These are phyloP conservation scores for Phtheirospermum japonicum DNA, from an alignment of 257 asterid species.

Conservation along the genomic window DNA sequence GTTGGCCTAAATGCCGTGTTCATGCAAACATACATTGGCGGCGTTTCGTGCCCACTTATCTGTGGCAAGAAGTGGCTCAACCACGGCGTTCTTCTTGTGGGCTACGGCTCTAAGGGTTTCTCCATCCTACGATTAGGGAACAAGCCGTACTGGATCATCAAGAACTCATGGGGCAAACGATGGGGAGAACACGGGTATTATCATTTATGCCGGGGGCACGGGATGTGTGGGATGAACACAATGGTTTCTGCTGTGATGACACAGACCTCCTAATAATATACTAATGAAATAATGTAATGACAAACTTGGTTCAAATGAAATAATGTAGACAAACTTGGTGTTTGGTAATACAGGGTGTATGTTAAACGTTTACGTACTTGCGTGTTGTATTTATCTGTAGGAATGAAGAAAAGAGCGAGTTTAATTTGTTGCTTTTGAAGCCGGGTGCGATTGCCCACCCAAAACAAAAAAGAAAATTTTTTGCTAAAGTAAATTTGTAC, in stretches of 20 bases:
- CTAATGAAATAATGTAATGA: too few relatives aligned
- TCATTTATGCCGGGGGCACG: slow-evolving; percentile 60
- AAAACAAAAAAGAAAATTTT: too few relatives aligned
- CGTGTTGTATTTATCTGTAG: too few relatives aligned
- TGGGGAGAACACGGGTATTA: slow-evolving; percentile 89
- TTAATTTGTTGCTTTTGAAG: too few relatives aligned
- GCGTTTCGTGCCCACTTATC: slow-evolving; percentile 80
- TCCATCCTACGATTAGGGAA: slow-evolving; percentile 62
- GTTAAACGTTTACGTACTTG: too few relatives aligned
- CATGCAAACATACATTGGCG: slow-evolving; percentile 88
- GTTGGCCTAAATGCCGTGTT: slow-evolving; percentile 80
- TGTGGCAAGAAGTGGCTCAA: slow-evolving; percentile 56
- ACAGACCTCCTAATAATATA: slow-evolving; percentile 29
- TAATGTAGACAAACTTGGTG: too few relatives aligned
- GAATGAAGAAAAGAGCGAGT: too few relatives aligned
- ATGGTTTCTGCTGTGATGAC: slow-evolving; percentile 81
- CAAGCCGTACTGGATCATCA: slow-evolving; percentile 80
- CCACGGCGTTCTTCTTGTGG: slow-evolving; percentile 79
- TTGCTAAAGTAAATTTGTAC: too few relatives aligned
- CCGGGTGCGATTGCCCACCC: too few relatives aligned
- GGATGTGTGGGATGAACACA: slow-evolving; percentile 76
- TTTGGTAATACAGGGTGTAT: too few relatives aligned
- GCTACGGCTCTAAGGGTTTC: slow-evolving; percentile 71
- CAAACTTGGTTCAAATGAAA: too few relatives aligned
- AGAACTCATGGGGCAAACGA: slow-evolving; percentile 81